Base-by-base conservation (phyloP, 768 basidiomycete genomes). In the Lentinus brumalis region DNA sequence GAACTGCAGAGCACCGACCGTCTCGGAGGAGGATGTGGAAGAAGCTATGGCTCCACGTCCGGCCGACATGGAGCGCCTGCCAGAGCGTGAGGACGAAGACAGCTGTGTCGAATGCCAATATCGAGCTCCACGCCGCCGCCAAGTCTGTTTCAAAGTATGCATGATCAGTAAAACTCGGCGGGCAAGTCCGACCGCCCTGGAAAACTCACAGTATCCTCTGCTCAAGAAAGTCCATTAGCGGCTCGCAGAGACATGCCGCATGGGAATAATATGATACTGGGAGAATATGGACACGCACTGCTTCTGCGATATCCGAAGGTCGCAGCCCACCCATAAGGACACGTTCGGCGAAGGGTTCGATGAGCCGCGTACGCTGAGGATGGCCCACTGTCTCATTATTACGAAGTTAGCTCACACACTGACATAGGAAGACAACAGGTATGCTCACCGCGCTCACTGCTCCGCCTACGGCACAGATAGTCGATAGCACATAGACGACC, bases 41-140 rank as follows among this genome's bases (percentile, higher is more conserved):
- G n/a, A 60, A 39, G 16, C 59, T 53, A 26, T 35, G 41, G 21
- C 38, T 40, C 35, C 45, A 53, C 16, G 29, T 53, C 15, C 39
- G 54, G 52, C 68, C 42, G 7, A 64, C 30, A 14, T 16, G 45
- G 26, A 67, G 51, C 18, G 61, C 59, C 15, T 60, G 59, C 12
- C n/a, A 56, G 15, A 64, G 26, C 6, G 64, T 66, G 5, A 69
- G 64, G 10, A 39, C 32, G 52, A 67, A 67, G n/a, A 69, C 60
- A 5, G 62, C 57, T 14, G 55, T 40, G 50, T 69, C 68, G 32
- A 67, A 60, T 16, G 61, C 56, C 12, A 69, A 41, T 26, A 67
- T 45, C n/a, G 53, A 50, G 12, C 46, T 54, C 50, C 59, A 69
- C 15, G 57, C 58, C 21, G 40, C 31, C 12, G 57, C 62, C 32